Evolutionary conservation across 345 rosid species (phyloP), one percentile per base, ranked within the genome.

Genomic region (Eucalyptus tenuipes): DNA sequence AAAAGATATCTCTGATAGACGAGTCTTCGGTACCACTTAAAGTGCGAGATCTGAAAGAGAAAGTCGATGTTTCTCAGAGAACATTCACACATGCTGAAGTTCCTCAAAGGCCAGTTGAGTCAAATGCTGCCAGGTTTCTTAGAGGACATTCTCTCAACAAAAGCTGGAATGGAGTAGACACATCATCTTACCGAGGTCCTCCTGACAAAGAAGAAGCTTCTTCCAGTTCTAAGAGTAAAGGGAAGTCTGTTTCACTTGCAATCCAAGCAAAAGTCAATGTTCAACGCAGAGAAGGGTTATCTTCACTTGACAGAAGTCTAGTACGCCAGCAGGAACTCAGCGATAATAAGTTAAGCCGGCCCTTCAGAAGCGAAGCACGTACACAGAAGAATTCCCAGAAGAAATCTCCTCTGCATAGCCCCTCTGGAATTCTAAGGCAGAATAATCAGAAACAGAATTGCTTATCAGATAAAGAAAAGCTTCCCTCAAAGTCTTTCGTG

Each of bases 381-480:
- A 20, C 44, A 49, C 94, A 94, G 89, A 95, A 93, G 92, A 93
- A 75, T 92, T 89, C 92, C 92, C 91, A 86, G 75, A 94, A 94
- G 93, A 93, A 90, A 91, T 82, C 94, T 22, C 91, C 92, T n/a
- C 49, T 88, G 42, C 89, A 89, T 40, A 95, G 87, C 91, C 3
- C 90, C 90, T 88, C 96, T 90, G 94, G 94, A 86, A 97, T 90
- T 85, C 95, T 98, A 68, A 94, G 95, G 93, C 99, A 93, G 94
- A 98, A 98, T 89, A 90, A 95, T 88, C 99, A 96, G 95, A 98
- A 97, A 88, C 99, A 98, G 88, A 98, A 98, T 89, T 91, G 95
- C 87, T 37, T 71, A 44, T 44, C 87, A 33, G 95, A 92, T 59
- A 94, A 89, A 91, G 95, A 95, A 40, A 96, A 90, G 88, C 87